A percentile compares a stretch with the other conserved stretches of the same genome.
phyloP scores from a whole-genome alignment of 192 early-diverging fungal genomes.

The Podila epicladia region DNA sequence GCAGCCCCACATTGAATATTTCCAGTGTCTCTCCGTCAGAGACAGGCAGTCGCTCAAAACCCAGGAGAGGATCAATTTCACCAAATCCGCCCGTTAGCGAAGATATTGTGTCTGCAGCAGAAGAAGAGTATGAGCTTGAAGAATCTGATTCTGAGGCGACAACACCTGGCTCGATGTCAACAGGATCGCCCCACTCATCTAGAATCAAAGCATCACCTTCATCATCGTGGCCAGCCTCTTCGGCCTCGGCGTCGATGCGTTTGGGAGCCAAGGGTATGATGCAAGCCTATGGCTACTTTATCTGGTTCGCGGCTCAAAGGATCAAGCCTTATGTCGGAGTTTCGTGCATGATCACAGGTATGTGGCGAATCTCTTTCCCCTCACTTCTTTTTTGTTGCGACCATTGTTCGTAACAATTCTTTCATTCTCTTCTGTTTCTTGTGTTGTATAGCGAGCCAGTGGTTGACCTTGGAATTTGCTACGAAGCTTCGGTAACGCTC shows the following conservation, averaged over 20 bases:
- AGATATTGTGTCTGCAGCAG: background rate
- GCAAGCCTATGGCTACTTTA: constrained; percentile 68
- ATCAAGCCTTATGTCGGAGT: constrained; percentile 53
- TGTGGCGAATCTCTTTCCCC: background rate
- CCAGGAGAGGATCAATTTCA: background rate
- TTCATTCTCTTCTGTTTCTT: background rate
- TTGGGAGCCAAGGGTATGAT: constrained; percentile 53
- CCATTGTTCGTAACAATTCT: background rate
- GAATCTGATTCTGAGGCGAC: constrained; percentile 13
- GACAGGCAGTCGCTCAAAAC: background rate
- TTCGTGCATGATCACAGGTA: constrained; percentile 64
- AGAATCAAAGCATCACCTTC: background rate
- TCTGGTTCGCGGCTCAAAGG: constrained; percentile 65
- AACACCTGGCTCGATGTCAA: background rate
- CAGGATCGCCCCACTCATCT: background rate
- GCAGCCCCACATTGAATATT: background rate
- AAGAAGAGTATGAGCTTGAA: constrained; percentile 9
- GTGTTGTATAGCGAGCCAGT: constrained; percentile 58
- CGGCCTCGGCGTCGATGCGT: constrained; percentile 1
- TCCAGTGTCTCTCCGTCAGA: background rate
- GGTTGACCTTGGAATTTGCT: constrained; percentile 68
- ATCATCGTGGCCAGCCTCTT: background rate
- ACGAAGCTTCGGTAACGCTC: constrained; percentile 56
- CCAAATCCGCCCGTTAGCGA: background rate
- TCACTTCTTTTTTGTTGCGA: background rate